Percentiles rank a stretch among this genome's conserved stretches.
phyloP scores from a whole-genome alignment of 2,329 filamentous ascomycete genomes.

The Xylaria sp. region DNA sequence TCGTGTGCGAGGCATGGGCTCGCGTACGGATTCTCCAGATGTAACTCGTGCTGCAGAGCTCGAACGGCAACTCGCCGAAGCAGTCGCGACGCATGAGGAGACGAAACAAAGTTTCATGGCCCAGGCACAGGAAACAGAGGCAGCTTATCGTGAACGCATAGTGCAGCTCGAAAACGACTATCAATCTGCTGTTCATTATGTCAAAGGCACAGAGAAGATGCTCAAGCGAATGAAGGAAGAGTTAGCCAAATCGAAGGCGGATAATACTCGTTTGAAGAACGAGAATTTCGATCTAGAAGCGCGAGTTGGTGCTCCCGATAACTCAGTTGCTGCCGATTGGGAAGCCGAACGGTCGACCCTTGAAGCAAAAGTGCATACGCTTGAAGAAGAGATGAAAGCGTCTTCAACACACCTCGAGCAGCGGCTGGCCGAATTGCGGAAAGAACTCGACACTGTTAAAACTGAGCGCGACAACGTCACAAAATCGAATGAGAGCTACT shows the following conservation, averaged over 20 bases:
- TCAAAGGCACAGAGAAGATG: slow-evolving; percentile 99
- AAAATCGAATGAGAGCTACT: slow-evolving; percentile 62
- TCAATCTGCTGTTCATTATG: slow-evolving; percentile 96
- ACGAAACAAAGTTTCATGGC: slow-evolving; percentile 80
- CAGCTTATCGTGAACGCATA: slow-evolving; percentile 90
- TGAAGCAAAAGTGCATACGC: slow-evolving; percentile 72
- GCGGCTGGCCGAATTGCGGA: slow-evolving; percentile 74
- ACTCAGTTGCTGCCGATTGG: slow-evolving; percentile 71
- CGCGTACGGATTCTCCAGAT: slow-evolving; percentile 83
- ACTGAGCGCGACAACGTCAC: slow-evolving; percentile 73
- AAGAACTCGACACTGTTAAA: slow-evolving; percentile 74
- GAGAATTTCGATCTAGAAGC: slow-evolving; percentile 79
- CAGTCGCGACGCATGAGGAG: slow-evolving; percentile 85
- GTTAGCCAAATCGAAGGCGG: slow-evolving; percentile 88
- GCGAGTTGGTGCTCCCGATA: slow-evolving; percentile 50
- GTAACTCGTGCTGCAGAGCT: slow-evolving; percentile 82
- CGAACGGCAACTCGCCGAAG: slow-evolving; percentile 85
- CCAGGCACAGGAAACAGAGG: slow-evolving; percentile 87
- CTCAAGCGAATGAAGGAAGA: slow-evolving; percentile 98
- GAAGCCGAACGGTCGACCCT: slow-evolving; percentile 77
- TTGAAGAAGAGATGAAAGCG: slow-evolving; percentile 75
- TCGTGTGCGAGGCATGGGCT: slow-evolving; percentile 77
- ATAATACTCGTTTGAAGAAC: slow-evolving; percentile 83
- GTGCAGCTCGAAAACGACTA: slow-evolving; percentile 96
- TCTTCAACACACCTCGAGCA: slow-evolving; percentile 76